These are phyloP conservation scores for Niebla homalea DNA, from an alignment of 495 filamentous ascomycete species.

Conservation along the genomic window DNA sequence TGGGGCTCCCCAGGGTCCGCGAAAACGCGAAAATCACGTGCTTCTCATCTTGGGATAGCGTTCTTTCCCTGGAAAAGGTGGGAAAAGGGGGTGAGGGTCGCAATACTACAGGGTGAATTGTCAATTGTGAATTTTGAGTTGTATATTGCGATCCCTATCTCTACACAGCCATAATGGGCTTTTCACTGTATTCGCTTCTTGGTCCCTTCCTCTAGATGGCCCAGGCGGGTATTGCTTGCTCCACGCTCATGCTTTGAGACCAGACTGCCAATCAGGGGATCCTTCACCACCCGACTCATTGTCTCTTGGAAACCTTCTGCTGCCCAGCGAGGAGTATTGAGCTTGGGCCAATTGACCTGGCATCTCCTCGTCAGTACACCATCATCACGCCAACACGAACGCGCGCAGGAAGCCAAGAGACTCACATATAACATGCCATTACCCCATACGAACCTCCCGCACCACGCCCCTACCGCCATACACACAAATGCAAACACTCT, in stretches of 20 bases:
- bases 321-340: constrained; percentile 74
- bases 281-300: constrained; percentile 58
- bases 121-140: too few species aligned
- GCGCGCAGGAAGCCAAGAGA: constrained; percentile 13
- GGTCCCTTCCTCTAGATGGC: constrained; percentile 70
- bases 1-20: too few species aligned
- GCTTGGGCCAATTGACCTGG: constrained; percentile 96
- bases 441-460: constrained; percentile 54
- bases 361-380: constrained; percentile 1
- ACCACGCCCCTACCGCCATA: constrained; percentile 53
- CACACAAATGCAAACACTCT: constrained; percentile 67
- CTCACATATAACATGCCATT: constrained; percentile 90
- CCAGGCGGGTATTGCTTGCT: constrained; percentile 60
- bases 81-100: too few species aligned
- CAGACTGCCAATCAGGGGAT: constrained; percentile 59
- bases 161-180: too few species aligned
- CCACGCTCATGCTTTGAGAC: constrained; percentile 64
- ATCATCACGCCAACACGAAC: not conserved
- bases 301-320: constrained; percentile 83
- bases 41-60: too few species aligned
- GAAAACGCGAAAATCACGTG: too few species aligned
- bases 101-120: too few species aligned
- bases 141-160: too few species aligned
- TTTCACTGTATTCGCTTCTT: constrained; percentile 84
- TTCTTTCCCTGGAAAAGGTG: too few species aligned